phyloP scores from a whole-genome alignment of 1,284 basidiomycete genomes.

The Trametes pubescens region DNA sequence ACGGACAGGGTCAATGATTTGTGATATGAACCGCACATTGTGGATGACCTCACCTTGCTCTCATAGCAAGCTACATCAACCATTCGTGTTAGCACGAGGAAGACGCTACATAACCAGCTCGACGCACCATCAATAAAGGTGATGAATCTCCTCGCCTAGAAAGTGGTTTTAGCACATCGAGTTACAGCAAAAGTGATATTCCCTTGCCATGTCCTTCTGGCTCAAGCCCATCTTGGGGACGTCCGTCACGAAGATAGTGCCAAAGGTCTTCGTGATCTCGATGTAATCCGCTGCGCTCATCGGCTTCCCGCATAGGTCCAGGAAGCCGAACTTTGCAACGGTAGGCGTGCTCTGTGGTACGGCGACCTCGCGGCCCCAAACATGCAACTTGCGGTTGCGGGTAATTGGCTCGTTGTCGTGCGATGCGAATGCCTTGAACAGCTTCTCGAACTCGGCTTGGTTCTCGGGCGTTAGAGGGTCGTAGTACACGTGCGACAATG shows the following conservation, averaged over 20 bases:
- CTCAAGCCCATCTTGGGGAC: slow-evolving; percentile 90
- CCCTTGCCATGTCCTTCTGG: slow-evolving; percentile 84
- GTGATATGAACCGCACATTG: neutral
- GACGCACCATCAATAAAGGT: slow-evolving; percentile 92
- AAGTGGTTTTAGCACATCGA: neutral
- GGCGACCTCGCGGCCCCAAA: slow-evolving; percentile 88
- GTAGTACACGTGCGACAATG: slow-evolving; percentile 93
- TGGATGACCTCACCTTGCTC: slow-evolving; percentile 66
- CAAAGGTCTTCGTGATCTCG: slow-evolving; percentile 90
- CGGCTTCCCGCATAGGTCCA: slow-evolving; percentile 89
- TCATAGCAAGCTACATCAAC: slow-evolving; percentile 81
- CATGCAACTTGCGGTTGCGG: slow-evolving; percentile 70
- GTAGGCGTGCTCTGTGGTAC: slow-evolving; percentile 84
- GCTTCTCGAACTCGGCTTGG: slow-evolving; percentile 77
- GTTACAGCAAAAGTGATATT: neutral
- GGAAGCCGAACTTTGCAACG: slow-evolving; percentile 90
- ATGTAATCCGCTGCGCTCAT: slow-evolving; percentile 96
- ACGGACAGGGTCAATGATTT: neutral
- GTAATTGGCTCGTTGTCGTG: slow-evolving; percentile 67
- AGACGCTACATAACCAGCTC: neutral
- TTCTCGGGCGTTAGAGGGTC: slow-evolving; percentile 78
- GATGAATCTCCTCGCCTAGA: slow-evolving; percentile 91
- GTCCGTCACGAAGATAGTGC: slow-evolving; percentile 88
- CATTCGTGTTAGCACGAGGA: slow-evolving; percentile 9
- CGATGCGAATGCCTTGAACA: slow-evolving; percentile 76